phyloP scores from a whole-genome alignment of 164 flowering plant genomes.

The Amborella trichopoda region DNA sequence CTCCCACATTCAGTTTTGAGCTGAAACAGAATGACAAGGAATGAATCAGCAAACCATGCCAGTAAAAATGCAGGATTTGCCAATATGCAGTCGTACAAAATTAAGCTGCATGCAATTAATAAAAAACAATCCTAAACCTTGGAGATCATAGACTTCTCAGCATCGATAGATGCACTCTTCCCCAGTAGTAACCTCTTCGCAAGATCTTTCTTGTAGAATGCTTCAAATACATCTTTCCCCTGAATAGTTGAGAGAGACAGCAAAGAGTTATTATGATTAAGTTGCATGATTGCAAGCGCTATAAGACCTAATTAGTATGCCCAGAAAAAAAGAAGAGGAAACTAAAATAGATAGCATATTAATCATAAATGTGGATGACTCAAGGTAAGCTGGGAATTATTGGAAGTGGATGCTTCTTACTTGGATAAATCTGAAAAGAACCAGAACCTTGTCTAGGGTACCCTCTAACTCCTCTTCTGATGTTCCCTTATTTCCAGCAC shows the following conservation, averaged over 20 bases:
- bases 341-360: background rate
- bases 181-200: constrained; percentile 90
- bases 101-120: no score
- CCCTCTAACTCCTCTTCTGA: constrained; percentile 99
- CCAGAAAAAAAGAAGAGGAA: background rate
- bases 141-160: constrained; percentile 98
- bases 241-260: constrained; percentile 13
- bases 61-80: no score
- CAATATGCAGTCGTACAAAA: no score
- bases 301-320: background rate
- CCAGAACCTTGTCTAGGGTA: constrained; percentile 88
- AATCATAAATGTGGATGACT: no score
- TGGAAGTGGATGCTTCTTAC: constrained; percentile 35
- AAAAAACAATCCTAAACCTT: constrained; percentile 36
- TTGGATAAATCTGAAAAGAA: constrained; percentile 94
- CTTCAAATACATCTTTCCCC: constrained; percentile 99
- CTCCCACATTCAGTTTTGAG: constrained; percentile 99
- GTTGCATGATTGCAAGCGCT: background rate
- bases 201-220: constrained; percentile 98
- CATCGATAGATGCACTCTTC: constrained; percentile 99
- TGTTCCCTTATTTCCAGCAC: constrained; percentile 98
- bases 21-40: constrained; percentile 29
- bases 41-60: background rate
- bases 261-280: background rate
- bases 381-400: no score